Base-by-base conservation (phyloP, 345 rosid genomes). In the Eucalyptus coolabah region DNA sequence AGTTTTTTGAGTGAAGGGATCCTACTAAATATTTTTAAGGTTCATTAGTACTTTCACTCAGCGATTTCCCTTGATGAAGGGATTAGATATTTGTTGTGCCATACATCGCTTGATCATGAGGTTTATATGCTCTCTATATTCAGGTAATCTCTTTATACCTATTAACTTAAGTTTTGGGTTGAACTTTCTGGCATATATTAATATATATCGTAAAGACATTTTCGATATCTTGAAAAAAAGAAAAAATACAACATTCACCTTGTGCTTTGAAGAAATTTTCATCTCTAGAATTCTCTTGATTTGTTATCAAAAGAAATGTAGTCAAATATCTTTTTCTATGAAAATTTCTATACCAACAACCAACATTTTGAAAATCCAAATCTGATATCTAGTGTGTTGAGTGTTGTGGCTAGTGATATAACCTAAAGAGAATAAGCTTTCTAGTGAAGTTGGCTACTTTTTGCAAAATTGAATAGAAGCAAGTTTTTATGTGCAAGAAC, bases 31-130 rank as follows among this genome's bases (percentile, higher is more conserved):
- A 56, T 56, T 56, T 56, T 56, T 30, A 13, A 0, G 6, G 63
- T 6, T 56, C 63, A 56, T 30, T 56, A 2, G 63, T 56, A 26
- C 30, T 56, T 23, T 24, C 0, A 1, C 3, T 56, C 2, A 6
- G 28, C 0, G 3, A 56, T 56, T 26, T 56, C 28, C 63, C 14
- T 56, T 23, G 63, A 56, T 24, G 63, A 26, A 56, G 63, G 28
- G 0, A 24, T 56, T 26, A 26, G 30, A 56, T 4, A 23, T 24
- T 56, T 56, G 63, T 0, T 56, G 13, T 24, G 63, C 63, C 63
- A 13, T 26, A 56, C 63, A 56, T 56, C 1, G 1, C 13, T 56
- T 56, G 30, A 24, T 56, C 63, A 56, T 24, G 63, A 56, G 63
- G 63, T 56, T 56, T 5, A 13, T 56, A 10, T 56, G 14, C 30